Evolutionary conservation across 805 yeast species (phyloP).

Genomic region (Spathaspora hagerdaliae): DNA sequence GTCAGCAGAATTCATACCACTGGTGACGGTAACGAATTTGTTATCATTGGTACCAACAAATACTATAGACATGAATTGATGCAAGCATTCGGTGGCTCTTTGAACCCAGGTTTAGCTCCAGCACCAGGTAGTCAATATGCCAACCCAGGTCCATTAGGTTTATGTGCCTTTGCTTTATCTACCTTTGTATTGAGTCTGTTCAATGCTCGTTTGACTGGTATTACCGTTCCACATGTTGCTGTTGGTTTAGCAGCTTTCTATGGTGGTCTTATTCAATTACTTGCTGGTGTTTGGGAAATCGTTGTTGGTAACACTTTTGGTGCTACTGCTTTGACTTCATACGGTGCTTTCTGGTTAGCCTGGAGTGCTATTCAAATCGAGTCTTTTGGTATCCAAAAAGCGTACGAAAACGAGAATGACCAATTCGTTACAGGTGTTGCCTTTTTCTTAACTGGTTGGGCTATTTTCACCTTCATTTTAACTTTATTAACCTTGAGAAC

Average conservation of each 20-base stretch:
- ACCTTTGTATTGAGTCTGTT: slow-evolving; percentile 58
- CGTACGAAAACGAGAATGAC: slow-evolving; percentile 24
- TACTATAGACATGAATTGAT: slow-evolving; percentile 37
- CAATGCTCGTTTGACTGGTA: slow-evolving; percentile 56
- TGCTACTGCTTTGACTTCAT: slow-evolving; percentile 61
- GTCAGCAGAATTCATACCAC: slow-evolving; percentile 23
- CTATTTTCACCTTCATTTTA: slow-evolving; percentile 36
- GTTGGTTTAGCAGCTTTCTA: slow-evolving; percentile 60
- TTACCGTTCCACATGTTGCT: slow-evolving; percentile 49
- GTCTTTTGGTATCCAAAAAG: slow-evolving; percentile 29
- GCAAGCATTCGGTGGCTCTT: slow-evolving; percentile 37
- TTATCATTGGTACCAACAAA: slow-evolving; percentile 30
- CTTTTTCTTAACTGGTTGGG: slow-evolving; percentile 36
- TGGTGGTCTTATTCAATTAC: slow-evolving; percentile 59
- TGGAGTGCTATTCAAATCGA: slow-evolving; percentile 27
- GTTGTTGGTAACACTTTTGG: slow-evolving; percentile 65
- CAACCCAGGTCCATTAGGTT: slow-evolving; percentile 67
- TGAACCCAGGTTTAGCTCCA: slow-evolving; percentile 32
- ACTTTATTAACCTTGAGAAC: slow-evolving; percentile 33
- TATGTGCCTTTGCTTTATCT: slow-evolving; percentile 59
- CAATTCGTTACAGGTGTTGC: slow-evolving; percentile 22
- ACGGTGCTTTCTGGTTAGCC: slow-evolving; percentile 38
- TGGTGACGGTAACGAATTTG: slow-evolving; percentile 35
- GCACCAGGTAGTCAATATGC: slow-evolving; percentile 56
- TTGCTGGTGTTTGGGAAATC: slow-evolving; percentile 69